Conservation (phyloP, 2,329 filamentous ascomycete genomes). For the Elsinoe arachidis region DNA sequence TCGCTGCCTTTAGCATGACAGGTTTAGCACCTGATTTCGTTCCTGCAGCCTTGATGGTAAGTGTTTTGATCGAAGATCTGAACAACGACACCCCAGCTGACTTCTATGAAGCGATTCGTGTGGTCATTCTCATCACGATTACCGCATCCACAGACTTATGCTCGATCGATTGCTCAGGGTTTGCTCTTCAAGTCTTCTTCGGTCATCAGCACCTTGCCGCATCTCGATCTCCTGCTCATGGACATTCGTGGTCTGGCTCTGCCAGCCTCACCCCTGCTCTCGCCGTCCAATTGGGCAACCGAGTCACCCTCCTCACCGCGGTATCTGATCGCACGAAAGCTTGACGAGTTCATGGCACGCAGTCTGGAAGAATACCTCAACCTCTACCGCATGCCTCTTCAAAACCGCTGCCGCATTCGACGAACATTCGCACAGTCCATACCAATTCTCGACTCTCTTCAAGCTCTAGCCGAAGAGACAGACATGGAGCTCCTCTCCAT, state of each 20-base stretch:
- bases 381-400: slow-evolving; percentile 72
- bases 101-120: slow-evolving; percentile 55
- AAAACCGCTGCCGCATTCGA: slow-evolving; percentile 84
- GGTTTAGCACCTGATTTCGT: slow-evolving; percentile 4
- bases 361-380: slow-evolving; percentile 62
- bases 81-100: slow-evolving; percentile 18
- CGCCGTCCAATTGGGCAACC: slow-evolving; percentile 65
- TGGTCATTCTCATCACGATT: slow-evolving; percentile 67
- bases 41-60: slow-evolving; percentile 15
- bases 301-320: slow-evolving; percentile 67
- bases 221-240: slow-evolving; percentile 65
- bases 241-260: slow-evolving; percentile 73
- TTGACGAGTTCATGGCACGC: slow-evolving; percentile 58
- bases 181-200: slow-evolving; percentile 63
- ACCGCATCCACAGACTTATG: slow-evolving; percentile 74
- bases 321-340: slow-evolving; percentile 61
- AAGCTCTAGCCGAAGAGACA: slow-evolving; percentile 70
- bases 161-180: slow-evolving; percentile 50
- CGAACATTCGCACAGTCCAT: slow-evolving; percentile 80
- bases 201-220: slow-evolving; percentile 58
- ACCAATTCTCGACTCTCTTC: slow-evolving; percentile 73
- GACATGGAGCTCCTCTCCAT: slow-evolving; percentile 38
- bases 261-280: slow-evolving; percentile 60
- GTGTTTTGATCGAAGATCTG: no score
- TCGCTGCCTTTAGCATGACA: slow-evolving; percentile 38